phyloP scores from a whole-genome alignment of 1,284 basidiomycete genomes.

The Trametes sp. region DNA sequence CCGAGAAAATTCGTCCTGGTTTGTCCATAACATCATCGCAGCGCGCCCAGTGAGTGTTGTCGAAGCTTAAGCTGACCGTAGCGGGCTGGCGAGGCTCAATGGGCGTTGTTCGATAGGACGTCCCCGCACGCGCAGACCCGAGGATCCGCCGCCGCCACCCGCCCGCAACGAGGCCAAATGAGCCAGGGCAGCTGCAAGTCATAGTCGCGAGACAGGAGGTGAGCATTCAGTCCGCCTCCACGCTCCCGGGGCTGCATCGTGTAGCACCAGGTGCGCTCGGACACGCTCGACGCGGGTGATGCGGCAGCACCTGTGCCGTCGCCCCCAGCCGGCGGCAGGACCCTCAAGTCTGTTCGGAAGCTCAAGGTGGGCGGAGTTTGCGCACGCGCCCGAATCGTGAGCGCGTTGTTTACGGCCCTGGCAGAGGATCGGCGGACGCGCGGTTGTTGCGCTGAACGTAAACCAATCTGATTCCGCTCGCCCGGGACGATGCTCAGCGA shows the following conservation, averaged over 20 bases:
- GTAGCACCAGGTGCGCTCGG: constrained; percentile 6
- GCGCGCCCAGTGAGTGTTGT: constrained; percentile 25
- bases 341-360: constrained; percentile 17
- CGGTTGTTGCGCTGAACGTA: constrained; percentile 13
- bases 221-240: constrained; percentile 3
- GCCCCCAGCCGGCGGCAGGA: constrained; percentile 4
- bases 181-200: constrained; percentile 1
- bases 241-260: background rate
- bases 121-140: constrained; percentile 6
- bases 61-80: background rate
- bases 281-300: background rate
- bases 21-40: constrained; percentile 23
- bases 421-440: constrained; percentile 17
- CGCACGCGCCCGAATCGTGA: background rate
- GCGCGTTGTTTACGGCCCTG: background rate
- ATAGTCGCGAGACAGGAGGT: constrained; percentile 14
- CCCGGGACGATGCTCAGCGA: constrained; percentile 7
- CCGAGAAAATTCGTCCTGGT: constrained; percentile 20
- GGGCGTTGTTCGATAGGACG: constrained; percentile 2
- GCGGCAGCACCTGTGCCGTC: background rate
- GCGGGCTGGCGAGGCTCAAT: background rate
- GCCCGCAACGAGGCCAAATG: constrained; percentile 10
- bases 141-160: constrained; percentile 16
- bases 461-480: background rate
- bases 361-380: constrained; percentile 10